Evolutionary conservation across 768 basidiomycete genomes (phyloP).

Genomic region (Psilocybe cubensis): DNA sequence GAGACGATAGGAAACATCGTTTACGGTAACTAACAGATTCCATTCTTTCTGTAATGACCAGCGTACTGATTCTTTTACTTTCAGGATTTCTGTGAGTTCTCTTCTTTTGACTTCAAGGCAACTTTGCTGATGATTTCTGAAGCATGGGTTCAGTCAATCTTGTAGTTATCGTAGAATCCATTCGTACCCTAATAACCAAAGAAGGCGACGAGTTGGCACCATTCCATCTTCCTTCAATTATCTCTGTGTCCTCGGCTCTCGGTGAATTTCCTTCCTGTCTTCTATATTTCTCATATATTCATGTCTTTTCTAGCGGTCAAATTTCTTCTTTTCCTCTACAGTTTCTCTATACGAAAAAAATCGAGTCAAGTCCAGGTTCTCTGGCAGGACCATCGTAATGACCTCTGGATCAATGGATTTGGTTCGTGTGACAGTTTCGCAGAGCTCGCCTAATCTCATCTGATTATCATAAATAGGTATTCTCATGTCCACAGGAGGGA

Average conservation of each 20-base stretch:
- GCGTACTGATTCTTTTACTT: constrained; percentile 10
- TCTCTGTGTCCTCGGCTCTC: constrained; percentile 83
- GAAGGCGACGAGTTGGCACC: constrained; percentile 51
- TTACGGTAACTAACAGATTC: constrained; percentile 55
- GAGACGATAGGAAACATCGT: constrained; percentile 90
- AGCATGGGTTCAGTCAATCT: constrained; percentile 94
- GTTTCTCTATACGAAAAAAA: constrained; percentile 72
- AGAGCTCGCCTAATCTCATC: not conserved
- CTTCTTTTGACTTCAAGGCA: not conserved
- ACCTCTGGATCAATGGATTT: constrained; percentile 83
- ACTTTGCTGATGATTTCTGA: constrained; percentile 2
- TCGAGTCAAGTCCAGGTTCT: constrained; percentile 94
- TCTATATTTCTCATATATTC: not conserved
- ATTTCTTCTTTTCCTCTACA: constrained; percentile 85
- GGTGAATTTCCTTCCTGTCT: constrained; percentile 43
- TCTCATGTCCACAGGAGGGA: constrained; percentile 83
- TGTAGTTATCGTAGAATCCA: constrained; percentile 87
- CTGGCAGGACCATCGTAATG: constrained; percentile 97
- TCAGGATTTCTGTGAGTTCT: constrained; percentile 32
- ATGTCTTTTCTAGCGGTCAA: constrained; percentile 65
- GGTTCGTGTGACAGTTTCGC: constrained; percentile 43
- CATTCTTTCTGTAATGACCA: constrained; percentile 33
- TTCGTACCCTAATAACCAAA: constrained; percentile 68
- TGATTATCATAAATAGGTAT: constrained; percentile 52
- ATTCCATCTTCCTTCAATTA: constrained; percentile 82